Evolutionary conservation across 129 eudicot genomes (phyloP), one percentile per base, ranked within the genome.

Genomic region (Erigeron canadensis): DNA sequence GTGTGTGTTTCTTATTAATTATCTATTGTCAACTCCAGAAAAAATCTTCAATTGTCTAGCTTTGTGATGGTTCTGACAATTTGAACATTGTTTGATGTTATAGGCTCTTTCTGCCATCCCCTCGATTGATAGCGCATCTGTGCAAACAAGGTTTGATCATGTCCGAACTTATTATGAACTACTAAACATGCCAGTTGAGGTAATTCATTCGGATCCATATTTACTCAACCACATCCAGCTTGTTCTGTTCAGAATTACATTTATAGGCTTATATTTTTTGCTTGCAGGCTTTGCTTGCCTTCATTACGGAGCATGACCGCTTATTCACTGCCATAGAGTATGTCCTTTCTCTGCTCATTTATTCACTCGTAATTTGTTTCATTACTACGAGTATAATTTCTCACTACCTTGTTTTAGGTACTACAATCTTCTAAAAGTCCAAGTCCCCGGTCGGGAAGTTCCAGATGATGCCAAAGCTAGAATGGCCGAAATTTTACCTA

Each of bases 161-260:
- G 97, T 95, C 62, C 78, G 97, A 67, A 95, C 91, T 6, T 95
- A 95, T 78, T 95, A 79, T 71, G 99, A 95, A 76, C 84, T 95
- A 61, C 80, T 95, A 72, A 95, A 95, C 84, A 84, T 95, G 99
- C 99, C 99, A 63, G 89, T 87, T 41, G 99, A 95, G 96, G 99
- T 95, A 86, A 81, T 46, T 59, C 38, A 4, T 59, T 55, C 46
- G 22, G 58, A 44, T 60, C 16, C 47, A 11, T 53, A 16, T 41
- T 55, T 22, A 46, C 43, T 38, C 42, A 48, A 58, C 18, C 21
- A 43, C 44, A 12, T 63, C 22, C 16, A 47, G 21, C 13, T 28
- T 62, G 3, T 41, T 51, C 18, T 23, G 1, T 42, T 43, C 43
- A 63, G 51, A 54, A 48, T 58, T 42, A 39, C 8, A 70, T 70